These are phyloP conservation scores for Cercospora sp. DNA, from an alignment of 2,329 filamentous ascomycete species.

Conservation along the genomic window DNA sequence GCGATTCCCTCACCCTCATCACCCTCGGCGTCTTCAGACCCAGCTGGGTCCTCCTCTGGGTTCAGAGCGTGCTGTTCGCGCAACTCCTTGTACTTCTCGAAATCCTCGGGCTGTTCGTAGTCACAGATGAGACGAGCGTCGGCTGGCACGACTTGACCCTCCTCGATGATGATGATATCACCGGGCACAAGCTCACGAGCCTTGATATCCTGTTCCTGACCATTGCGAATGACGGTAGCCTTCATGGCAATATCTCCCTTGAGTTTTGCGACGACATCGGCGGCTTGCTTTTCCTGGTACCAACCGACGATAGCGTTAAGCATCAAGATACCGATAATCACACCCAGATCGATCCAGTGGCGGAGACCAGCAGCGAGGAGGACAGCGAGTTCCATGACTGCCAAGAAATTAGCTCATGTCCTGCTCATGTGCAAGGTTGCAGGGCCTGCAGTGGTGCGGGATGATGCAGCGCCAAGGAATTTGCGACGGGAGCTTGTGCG, in stretches of 20 bases:
- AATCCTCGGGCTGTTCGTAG: constrained; percentile 67
- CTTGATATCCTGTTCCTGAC: constrained; percentile 66
- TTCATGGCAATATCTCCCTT: constrained; percentile 80
- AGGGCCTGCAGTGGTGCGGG: constrained; percentile 16
- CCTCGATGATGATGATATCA: constrained; percentile 73
- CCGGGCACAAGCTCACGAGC: constrained; percentile 73
- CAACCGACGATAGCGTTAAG: constrained; percentile 76
- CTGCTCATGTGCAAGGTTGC: not conserved
- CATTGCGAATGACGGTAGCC: constrained; percentile 66
- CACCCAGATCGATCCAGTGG: constrained; percentile 76
- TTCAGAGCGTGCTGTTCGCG: constrained; percentile 53
- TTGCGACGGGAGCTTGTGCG: constrained; percentile 33
- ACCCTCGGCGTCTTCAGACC: constrained; percentile 60
- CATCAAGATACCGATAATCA: constrained; percentile 72
- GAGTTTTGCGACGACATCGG: constrained; percentile 70
- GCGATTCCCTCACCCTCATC: constrained; percentile 60
- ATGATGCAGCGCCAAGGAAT: constrained; percentile 26
- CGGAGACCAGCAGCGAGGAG: constrained; percentile 70
- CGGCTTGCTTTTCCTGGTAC: constrained; percentile 80
- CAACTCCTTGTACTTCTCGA: constrained; percentile 66
- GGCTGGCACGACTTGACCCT: constrained; percentile 69
- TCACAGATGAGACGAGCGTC: constrained; percentile 72
- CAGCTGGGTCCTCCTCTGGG: constrained; percentile 60
- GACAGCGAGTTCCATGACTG: constrained; percentile 76
- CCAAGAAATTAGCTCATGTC: constrained; percentile 28